phyloP scores from a whole-genome alignment of 2,329 filamentous ascomycete species.

The Xylariomycetidae sp. region DNA sequence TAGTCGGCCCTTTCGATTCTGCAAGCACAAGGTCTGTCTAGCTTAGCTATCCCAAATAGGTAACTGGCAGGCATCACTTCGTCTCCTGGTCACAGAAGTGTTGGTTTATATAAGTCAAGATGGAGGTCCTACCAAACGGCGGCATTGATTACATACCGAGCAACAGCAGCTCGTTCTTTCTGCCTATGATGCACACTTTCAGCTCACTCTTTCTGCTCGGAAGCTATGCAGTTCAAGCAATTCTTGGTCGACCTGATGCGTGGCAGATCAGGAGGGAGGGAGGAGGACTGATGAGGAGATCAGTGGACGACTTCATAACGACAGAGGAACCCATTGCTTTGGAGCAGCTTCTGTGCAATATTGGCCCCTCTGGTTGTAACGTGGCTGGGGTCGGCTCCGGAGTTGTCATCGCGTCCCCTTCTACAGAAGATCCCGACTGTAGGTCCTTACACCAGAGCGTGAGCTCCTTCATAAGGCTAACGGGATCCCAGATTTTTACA shows the following conservation, averaged over 20 bases:
- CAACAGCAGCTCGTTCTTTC: slow-evolving; percentile 22
- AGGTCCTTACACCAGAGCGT: slow-evolving; percentile 20
- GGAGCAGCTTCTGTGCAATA: slow-evolving; percentile 52
- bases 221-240: slow-evolving; percentile 45
- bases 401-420: slow-evolving; percentile 54
- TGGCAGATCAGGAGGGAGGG: slow-evolving; percentile 27
- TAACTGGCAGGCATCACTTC: slow-evolving; percentile 1
- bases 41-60: too few relatives aligned
- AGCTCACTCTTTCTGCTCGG: slow-evolving; percentile 47
- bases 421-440: slow-evolving; percentile 51
- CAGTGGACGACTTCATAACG: slow-evolving; percentile 49
- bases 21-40: too few relatives aligned
- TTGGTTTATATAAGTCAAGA: slow-evolving; percentile 21
- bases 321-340: slow-evolving; percentile 49
- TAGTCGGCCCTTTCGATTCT: slow-evolving; percentile 19
- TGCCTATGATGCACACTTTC: slow-evolving; percentile 47
- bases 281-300: slow-evolving; percentile 37
- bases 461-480: slow-evolving; percentile 2
- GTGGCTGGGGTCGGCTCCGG: slow-evolving; percentile 43
- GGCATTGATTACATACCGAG: slow-evolving; percentile 13
- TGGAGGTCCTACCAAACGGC: slow-evolving; percentile 18
- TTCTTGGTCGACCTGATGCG: slow-evolving; percentile 41
- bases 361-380: slow-evolving; percentile 50
- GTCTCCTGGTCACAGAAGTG: slow-evolving; percentile 5
- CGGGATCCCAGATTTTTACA: slow-evolving; percentile 60